Evolutionary conservation across 1,284 basidiomycete species (phyloP), one percentile per base, ranked within the genome.

Genomic region (Cryptococcus sp.): DNA sequence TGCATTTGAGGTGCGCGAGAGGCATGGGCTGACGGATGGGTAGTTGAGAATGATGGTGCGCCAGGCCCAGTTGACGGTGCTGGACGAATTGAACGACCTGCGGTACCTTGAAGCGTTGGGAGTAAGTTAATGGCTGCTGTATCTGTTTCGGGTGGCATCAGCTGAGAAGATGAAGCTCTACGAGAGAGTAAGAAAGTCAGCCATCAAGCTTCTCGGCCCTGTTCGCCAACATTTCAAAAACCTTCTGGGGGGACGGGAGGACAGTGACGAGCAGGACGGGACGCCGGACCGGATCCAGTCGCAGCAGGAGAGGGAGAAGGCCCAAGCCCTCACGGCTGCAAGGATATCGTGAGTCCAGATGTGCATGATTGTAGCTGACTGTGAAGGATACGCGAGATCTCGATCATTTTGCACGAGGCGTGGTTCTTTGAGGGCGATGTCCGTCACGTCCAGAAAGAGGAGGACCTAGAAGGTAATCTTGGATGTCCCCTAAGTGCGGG

Each of bases 401-500:
- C 63, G 0, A 53, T 72, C 21, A 67, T 74, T 20, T 52, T 69
- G 2, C 72, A 77, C 57, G 65, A 72, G 50, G 57, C 59, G 0
- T 69, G 66, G 64, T 73, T 73, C 66, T 66, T 72, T 18, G 63
- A 69, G 50, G 72, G 73, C 13, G 75, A 75, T 58, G 61, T 69
- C 12, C 61, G 60, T 18, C 73, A 75, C 53, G 61, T 72, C 11
- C 53, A 58, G 16, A 61, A 67, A 24, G 56, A 69, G n/a, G 61
- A 63, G 23, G 68, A 56, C 3, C 55, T 55, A 39, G 63, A 67
- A 54, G 58, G 71, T 66, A 54, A 56, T 62, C 50, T 12, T 8
- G 28, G 13, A 7, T n/a, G 13, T 8, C 13, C 37, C 12, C 50
- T n/a, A 6, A 21, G 24, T n/a, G n/a, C n/a, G 21, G 16, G 36